These are phyloP conservation scores for Cercospora zeina DNA, from an alignment of 2,329 filamentous ascomycete species.

Conservation along the genomic window DNA sequence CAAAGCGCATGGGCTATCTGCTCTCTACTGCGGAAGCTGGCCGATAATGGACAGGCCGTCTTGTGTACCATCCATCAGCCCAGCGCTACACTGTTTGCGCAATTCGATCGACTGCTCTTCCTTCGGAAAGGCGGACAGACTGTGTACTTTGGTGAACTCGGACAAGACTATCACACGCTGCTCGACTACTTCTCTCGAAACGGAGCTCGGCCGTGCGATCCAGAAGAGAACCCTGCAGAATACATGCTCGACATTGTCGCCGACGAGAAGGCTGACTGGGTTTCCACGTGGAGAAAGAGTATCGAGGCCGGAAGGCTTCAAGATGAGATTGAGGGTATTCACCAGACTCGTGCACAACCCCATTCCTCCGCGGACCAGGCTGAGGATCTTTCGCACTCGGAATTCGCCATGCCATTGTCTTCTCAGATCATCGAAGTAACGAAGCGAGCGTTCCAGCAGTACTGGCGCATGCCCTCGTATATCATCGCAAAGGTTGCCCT, in stretches of 20 bases:
- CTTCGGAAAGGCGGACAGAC: slow-evolving; percentile 48
- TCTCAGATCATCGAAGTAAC: slow-evolving; percentile 44
- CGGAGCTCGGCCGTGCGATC: slow-evolving; percentile 60
- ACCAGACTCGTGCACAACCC: slow-evolving; percentile 39
- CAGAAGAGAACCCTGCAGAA: slow-evolving; percentile 68
- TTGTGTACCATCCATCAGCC: slow-evolving; percentile 54
- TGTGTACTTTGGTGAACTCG: slow-evolving; percentile 52
- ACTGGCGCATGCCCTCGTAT: slow-evolving; percentile 49
- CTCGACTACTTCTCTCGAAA: slow-evolving; percentile 60
- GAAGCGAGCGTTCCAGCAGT: slow-evolving; percentile 47
- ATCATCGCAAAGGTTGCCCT: slow-evolving; percentile 61
- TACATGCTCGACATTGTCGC: slow-evolving; percentile 63
- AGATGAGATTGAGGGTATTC: slow-evolving; percentile 44
- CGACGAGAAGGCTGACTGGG: slow-evolving; percentile 45
- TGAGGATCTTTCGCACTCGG: slow-evolving; percentile 41
- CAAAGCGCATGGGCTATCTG: slow-evolving; percentile 66
- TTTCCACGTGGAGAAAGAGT: slow-evolving; percentile 43
- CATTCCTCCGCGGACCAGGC: slow-evolving; percentile 23
- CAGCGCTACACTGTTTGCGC: slow-evolving; percentile 47
- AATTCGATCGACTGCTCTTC: slow-evolving; percentile 49
- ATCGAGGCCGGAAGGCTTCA: slow-evolving; percentile 37
- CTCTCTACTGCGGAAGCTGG: slow-evolving; percentile 62
- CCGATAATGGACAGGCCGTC: slow-evolving; percentile 50
- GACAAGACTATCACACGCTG: slow-evolving; percentile 44
- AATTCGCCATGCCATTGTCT: slow-evolving; percentile 49